phyloP scores from a whole-genome alignment of 2,329 filamentous ascomycete species.

The Colletotrichum eleusines region DNA sequence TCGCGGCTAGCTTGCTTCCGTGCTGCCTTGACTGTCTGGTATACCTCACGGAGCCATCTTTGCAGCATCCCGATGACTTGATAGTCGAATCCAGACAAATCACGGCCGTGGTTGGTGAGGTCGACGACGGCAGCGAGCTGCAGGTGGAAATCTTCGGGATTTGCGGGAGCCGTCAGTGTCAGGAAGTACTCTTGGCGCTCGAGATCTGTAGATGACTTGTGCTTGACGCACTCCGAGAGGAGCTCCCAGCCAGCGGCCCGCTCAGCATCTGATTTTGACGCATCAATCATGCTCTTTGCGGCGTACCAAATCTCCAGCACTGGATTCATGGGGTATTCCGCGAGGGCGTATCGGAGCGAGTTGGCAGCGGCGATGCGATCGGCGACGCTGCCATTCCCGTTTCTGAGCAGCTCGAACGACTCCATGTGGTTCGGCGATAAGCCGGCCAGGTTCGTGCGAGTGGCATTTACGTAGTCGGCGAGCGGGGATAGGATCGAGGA shows the following conservation, averaged over 20 bases:
- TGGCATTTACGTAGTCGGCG: slow-evolving; percentile 60
- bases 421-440: slow-evolving; percentile 66
- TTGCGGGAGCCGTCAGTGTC: slow-evolving; percentile 67
- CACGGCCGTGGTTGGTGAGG: slow-evolving; percentile 70
- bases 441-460: slow-evolving; percentile 54
- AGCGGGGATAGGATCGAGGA: slow-evolving; percentile 53
- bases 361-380: slow-evolving; percentile 70
- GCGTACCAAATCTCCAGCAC: slow-evolving; percentile 75
- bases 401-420: slow-evolving; percentile 65
- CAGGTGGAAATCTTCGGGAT: slow-evolving; percentile 73
- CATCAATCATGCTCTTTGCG: slow-evolving; percentile 73
- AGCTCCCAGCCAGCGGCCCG: slow-evolving; percentile 75
- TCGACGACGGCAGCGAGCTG: slow-evolving; percentile 74
- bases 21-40: slow-evolving; percentile 64
- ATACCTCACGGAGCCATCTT: slow-evolving; percentile 69
- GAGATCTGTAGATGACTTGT: slow-evolving; percentile 72
- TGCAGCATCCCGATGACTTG: slow-evolving; percentile 73
- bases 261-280: slow-evolving; percentile 64
- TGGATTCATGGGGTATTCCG: slow-evolving; percentile 70
- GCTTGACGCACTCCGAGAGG: slow-evolving; percentile 73
- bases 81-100: slow-evolving; percentile 76
- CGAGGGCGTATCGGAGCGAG: slow-evolving; percentile 66
- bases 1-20: slow-evolving; percentile 61
- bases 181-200: slow-evolving; percentile 76
- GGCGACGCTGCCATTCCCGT: slow-evolving; percentile 57